Base-by-base conservation (phyloP, 345 rosid species). In the Salix udensis region DNA sequence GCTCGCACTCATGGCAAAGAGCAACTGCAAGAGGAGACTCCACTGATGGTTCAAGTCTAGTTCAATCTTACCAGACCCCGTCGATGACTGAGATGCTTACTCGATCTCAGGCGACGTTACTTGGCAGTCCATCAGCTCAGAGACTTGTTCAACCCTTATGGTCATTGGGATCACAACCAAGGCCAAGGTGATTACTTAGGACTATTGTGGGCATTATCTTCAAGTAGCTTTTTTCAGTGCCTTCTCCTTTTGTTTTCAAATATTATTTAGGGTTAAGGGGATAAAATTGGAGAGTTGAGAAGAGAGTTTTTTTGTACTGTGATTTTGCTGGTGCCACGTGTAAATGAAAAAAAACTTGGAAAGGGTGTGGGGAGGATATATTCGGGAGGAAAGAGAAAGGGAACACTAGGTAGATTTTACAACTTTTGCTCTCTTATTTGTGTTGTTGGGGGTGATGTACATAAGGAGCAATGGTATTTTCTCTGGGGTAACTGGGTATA, bases 1-100 rank as follows among this genome's bases (percentile, higher is more conserved):
- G 98, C 84, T 96, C 99, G 11, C 98, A 96, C 72, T 96, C 97
- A 15, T 94, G 99, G 99, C 99, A 96, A 84, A 87, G 99, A 87
- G 98, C 99, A 37, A 94, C 98, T 14, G 83, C 97, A 14, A 94
- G 99, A 86, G 98, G 99, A 39, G 97, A 94, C 85, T 92, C 97
- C 71, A 88, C 92, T 1, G 97, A 92, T 2, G 88, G 95, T 67
- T 93, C 92, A 16, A 96, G 97, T 84, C 86, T 96, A 67, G 82
- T 90, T 37, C 97, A 90, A 60, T 83, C 95, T 31, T 93, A 96
- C 72, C 97, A 90, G 74, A 94, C 99, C 13, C 99, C 95, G 30
- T 92, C 92, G 12, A 96, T 96, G 99, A 83, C 89, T 12, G 92
- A 94, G 88, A 96, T 96, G 99, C 90, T 96, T 31, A 81, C 85